Evolutionary conservation across 1,139 yeast genomes (phyloP).

Genomic region (Kodamaea ohmeri): DNA sequence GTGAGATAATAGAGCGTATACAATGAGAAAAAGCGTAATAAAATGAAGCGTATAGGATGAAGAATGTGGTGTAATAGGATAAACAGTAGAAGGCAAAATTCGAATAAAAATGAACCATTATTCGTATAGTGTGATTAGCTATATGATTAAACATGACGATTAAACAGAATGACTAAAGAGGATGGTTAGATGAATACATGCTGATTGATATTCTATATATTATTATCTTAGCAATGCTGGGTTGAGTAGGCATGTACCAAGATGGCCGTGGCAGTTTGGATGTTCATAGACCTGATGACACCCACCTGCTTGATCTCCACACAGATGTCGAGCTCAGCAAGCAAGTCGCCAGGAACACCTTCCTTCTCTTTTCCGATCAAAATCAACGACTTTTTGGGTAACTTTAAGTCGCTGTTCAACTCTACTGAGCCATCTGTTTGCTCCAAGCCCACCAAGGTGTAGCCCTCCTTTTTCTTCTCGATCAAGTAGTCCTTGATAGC

Average conservation of each 20-base stretch:
- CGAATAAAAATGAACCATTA: too few relatives aligned
- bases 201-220: conserved; percentile 1
- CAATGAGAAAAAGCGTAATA: too few relatives aligned
- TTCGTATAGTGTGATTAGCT: too few relatives aligned
- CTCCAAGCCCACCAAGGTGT: conserved; percentile 83
- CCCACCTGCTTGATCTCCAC: conserved; percentile 92
- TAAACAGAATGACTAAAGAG: too few relatives aligned
- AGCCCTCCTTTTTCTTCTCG: conserved; percentile 71
- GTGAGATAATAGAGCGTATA: too few relatives aligned
- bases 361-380: conserved; percentile 84
- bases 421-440: conserved; percentile 86
- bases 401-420: conserved; percentile 57
- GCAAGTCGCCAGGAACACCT: conserved; percentile 84
- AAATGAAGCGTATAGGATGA: too few relatives aligned
- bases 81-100: too few relatives aligned
- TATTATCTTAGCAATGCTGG: conserved; percentile 51
- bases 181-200: too few relatives aligned
- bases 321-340: conserved; percentile 82
- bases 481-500: conserved; percentile 56
- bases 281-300: conserved; percentile 89
- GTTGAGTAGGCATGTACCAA: conserved; percentile 86
- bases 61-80: too few relatives aligned
- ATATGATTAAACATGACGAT: too few relatives aligned
- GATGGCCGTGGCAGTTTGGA: conserved; percentile 94
- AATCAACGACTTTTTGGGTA: conserved; percentile 77